These are phyloP conservation scores for Exophiala bonariae DNA, from an alignment of 2,329 filamentous ascomycete genomes.

Conservation along the genomic window DNA sequence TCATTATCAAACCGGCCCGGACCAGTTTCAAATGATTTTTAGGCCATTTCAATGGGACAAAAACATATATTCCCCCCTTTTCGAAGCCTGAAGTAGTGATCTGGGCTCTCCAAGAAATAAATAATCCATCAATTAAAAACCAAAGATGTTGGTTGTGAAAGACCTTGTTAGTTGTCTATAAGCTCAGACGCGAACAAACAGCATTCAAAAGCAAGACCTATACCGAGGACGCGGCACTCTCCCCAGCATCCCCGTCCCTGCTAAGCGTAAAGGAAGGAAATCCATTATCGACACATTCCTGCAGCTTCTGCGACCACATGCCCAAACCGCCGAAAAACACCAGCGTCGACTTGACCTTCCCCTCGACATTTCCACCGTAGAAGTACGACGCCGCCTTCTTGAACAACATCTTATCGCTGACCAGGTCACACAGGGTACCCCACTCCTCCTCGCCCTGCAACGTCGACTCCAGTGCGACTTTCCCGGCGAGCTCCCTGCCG, in stretches of 20 bases:
- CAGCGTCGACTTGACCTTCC: conserved; percentile 39
- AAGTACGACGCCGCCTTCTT: conserved; percentile 48
- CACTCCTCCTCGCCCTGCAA: conserved; percentile 46
- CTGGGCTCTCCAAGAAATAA: too few relatives aligned
- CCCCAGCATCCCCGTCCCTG: too few relatives aligned
- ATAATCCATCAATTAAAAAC: too few relatives aligned
- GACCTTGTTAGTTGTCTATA: too few relatives aligned
- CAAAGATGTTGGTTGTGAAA: too few relatives aligned
- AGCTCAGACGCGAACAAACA: too few relatives aligned
- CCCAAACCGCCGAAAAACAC: conserved; percentile 19
- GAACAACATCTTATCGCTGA: conserved; percentile 37
- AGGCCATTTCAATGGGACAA: too few relatives aligned
- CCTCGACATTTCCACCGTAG: conserved; percentile 56
- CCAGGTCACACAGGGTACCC: conserved; percentile 35
- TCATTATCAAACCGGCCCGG: too few relatives aligned
- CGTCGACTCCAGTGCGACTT: conserved; percentile 5
- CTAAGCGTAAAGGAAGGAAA: conserved; percentile 7
- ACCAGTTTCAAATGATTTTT: too few relatives aligned
- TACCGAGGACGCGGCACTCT: too few relatives aligned
- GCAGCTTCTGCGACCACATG: conserved; percentile 10
- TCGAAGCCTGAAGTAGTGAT: too few relatives aligned
- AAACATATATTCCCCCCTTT: neutral
- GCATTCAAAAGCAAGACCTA: too few relatives aligned
- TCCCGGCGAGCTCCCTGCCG: conserved; percentile 36
- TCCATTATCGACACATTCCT: conserved; percentile 9